Percentiles rank a stretch among this genome's conserved stretches.
Evolutionary conservation across 768 basidiomycete species (phyloP).

Genomic region (Gloeophyllum trabeum): DNA sequence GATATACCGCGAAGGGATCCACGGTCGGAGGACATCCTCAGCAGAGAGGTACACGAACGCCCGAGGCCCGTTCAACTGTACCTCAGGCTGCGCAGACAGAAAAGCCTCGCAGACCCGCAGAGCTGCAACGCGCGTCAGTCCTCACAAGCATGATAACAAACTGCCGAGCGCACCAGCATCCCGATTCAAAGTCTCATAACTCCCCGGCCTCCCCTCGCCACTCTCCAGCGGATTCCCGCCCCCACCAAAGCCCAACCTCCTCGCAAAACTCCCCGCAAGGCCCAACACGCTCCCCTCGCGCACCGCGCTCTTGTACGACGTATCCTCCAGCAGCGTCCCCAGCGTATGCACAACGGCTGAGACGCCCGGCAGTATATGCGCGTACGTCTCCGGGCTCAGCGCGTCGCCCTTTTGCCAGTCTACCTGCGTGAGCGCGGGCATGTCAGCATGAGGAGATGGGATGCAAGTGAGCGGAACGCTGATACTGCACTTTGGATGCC

Average conservation of each 20-base stretch:
- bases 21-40: constrained; percentile 83
- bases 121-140: constrained; percentile 29
- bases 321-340: constrained; percentile 79
- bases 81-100: constrained; percentile 28
- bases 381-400: constrained; percentile 64
- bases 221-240: constrained; percentile 51
- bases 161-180: constrained; percentile 65
- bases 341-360: constrained; percentile 88
- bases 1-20: constrained; percentile 82
- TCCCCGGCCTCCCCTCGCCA: constrained; percentile 22
- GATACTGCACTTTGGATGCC: constrained; percentile 50
- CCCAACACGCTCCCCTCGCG: constrained; percentile 43
- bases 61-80: constrained; percentile 23
- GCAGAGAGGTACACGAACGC: constrained; percentile 96
- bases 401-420: constrained; percentile 84
- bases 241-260: constrained; percentile 20
- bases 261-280: constrained; percentile 35
- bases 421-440: constrained; percentile 36
- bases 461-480: constrained; percentile 5
- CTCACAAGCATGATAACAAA: constrained; percentile 5
- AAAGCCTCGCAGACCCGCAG: constrained; percentile 73
- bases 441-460: constrained; percentile 3
- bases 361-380: constrained; percentile 49
- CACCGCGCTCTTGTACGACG: constrained; percentile 69
- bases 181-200: constrained; percentile 78